Evolutionary conservation across 2,329 filamentous ascomycete genomes (phyloP), one percentile per base, ranked within the genome.

Genomic region (Pseudogymnoascus sp.): DNA sequence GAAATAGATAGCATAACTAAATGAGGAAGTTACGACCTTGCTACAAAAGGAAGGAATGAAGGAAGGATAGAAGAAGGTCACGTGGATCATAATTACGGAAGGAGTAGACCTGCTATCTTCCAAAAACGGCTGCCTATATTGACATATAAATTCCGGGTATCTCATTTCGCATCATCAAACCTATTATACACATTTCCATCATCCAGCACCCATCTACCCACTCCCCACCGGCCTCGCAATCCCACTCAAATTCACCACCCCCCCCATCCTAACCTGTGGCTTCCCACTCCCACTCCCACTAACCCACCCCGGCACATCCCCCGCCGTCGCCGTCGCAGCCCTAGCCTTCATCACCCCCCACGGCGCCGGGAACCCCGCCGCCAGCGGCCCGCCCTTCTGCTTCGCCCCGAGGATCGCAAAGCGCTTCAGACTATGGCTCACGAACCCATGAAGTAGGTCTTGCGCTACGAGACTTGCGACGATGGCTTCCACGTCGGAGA

Each of bases 381-480:
- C 79, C 18, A 90, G 75, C 0, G 87, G 82, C 23, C 84, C 82
- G 4, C 83, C 83, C 67, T 82, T 83, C 65, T 82, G 81, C 78
- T 87, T 88, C 23, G 89, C 86, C 2, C 93, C 92, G 62, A 89
- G 85, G 47, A 97, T 90, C 11, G 91, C 92, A 71, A 97, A 92
- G 60, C 89, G 86, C 47, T 83, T 83, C 71, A 87, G 86, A 26
- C 83, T 83, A 70, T 96, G 91, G 14, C 89, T 90, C 29, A 97
- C 83, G 71, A 93, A 97, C 1, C 93, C 93, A 68, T 88, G 86
- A 72, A 97, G 80, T 23, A 96, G 78, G 0, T 89, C 90, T 74
- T 96, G 90, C 60, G 89, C 85, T 18, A 96, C 83, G 11, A 97
- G 81, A 10, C 87, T 87, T 0, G 89, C 85, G 11, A 96, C 81